phyloP scores from a whole-genome alignment of 805 yeast genomes.

The Maudiozyma pseudohumilis region DNA sequence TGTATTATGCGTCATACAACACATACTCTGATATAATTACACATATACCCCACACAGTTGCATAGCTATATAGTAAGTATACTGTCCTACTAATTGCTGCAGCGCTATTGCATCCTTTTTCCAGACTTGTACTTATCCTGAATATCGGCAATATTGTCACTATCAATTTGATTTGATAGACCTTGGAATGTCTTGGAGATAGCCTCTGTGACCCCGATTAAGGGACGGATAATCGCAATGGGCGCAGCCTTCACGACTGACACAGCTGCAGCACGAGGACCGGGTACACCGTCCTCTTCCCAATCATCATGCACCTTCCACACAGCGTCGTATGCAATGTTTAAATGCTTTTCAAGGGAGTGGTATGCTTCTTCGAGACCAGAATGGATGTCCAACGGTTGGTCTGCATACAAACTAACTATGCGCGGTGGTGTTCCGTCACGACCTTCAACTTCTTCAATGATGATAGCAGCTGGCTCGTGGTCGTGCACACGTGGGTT shows the following conservation, averaged over 20 bases:
- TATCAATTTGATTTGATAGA: constrained; percentile 68
- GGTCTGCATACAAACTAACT: constrained; percentile 74
- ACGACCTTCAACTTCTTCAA: constrained; percentile 15
- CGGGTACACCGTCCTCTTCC: constrained; percentile 28
- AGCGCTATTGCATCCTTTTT: too few species aligned
- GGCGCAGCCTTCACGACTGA: constrained; percentile 73
- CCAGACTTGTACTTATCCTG: constrained; percentile 54
- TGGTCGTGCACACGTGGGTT: constrained; percentile 27
- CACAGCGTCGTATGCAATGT: constrained; percentile 55
- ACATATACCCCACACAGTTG: too few species aligned
- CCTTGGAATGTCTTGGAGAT: constrained; percentile 77
- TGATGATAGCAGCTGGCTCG: constrained; percentile 20
- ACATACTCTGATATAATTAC: too few species aligned
- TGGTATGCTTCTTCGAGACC: constrained; percentile 71
- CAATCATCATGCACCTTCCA: constrained; percentile 37
- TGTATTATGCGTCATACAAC: too few species aligned
- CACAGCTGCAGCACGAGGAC: constrained; percentile 54
- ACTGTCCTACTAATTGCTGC: too few species aligned
- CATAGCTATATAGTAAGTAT: too few species aligned
- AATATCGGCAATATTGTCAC: constrained; percentile 45
- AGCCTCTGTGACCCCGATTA: constrained; percentile 90
- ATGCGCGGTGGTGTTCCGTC: constrained; percentile 26
- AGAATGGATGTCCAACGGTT: constrained; percentile 59
- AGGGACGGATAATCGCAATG: constrained; percentile 67
- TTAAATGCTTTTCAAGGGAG: constrained; percentile 58